Base-by-base conservation (phyloP, 2,329 filamentous ascomycete species). In the Arthrocladium fulminans region DNA sequence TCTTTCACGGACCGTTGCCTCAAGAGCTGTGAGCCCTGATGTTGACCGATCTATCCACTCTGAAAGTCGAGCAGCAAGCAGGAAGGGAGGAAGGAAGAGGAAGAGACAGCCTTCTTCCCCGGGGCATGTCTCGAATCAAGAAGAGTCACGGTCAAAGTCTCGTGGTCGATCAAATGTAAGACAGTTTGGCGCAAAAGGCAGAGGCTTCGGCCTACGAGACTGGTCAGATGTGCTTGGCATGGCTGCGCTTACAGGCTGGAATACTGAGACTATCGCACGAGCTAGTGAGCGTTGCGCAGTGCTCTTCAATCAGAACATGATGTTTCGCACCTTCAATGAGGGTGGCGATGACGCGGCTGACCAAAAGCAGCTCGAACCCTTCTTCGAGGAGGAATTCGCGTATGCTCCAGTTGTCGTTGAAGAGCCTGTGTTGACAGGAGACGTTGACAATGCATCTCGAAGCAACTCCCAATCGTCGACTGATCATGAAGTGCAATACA, bases 151-250 rank as follows among this genome's bases (percentile, higher is more conserved):
- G 9, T 19, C 15, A 5, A 12, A 20, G n/a, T 32, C 37, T 23
- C 2, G 23, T 7, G 17, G 10, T 19, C 9, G 20, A 19, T 49
- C 47, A 17, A 19, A 8, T 7, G 5, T 17, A 6, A 40, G 15
- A 27, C 29, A 37, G 37, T 29, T 37, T 15, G 27, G 40, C 22
- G 19, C n/a, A 9, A 34, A 29, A 37, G 39, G 9, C 3, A 35
- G 45, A 48, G 57, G 51, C 46, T 58, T 60, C 29, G 60, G 61
- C 23, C 68, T 80, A 10, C 76, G 85, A 19, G 85, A 94, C 67
- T 97, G 90, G 90, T 84, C 81, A 56, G 86, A 94, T 56, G 77
- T 96, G 1, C 67, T 96, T 23, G 86, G 86, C 0, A 74, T 88
- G 1, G 90, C 90, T 2, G 76, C 86, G 0, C 67, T 94, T 43